Evolutionary conservation across 106 monocot genomes (phyloP).

Genomic region (Platanthera zijinensis): DNA sequence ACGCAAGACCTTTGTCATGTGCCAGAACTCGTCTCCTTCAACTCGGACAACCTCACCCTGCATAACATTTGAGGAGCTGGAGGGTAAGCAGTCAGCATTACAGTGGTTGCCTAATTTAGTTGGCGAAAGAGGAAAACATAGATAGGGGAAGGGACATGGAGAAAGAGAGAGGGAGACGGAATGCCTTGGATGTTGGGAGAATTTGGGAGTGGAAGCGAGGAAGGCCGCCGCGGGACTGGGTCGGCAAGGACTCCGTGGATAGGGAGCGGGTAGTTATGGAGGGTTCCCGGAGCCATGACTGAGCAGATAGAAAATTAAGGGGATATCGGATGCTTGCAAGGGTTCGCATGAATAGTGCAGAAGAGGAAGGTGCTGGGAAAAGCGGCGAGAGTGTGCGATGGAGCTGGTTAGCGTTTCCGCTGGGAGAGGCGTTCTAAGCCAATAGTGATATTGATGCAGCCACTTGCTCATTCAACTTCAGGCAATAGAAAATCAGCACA

Average conservation of each 20-base stretch:
- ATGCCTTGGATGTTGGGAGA: constrained; percentile 53
- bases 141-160: not conserved
- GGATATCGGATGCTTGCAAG: not conserved
- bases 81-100: not conserved
- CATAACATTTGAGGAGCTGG: not conserved
- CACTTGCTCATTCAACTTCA: too few species aligned
- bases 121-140: not conserved
- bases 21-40: constrained; percentile 97
- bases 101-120: not conserved
- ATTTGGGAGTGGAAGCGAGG: constrained; percentile 63
- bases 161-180: not conserved
- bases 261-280: constrained; percentile 6
- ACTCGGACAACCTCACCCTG: constrained; percentile 66
- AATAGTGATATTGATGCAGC: too few species aligned
- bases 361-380: too few species aligned
- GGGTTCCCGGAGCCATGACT: not conserved
- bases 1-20: constrained; percentile 84
- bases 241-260: constrained; percentile 11
- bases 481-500: too few species aligned
- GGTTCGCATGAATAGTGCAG: not conserved
- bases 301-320: not conserved
- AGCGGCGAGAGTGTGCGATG: too few species aligned
- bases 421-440: too few species aligned
- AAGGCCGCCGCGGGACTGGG: constrained; percentile 48
- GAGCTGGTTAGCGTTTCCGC: too few species aligned